phyloP scores from a whole-genome alignment of 1,139 yeast genomes.

The Debaryomycetaceae sp. region DNA sequence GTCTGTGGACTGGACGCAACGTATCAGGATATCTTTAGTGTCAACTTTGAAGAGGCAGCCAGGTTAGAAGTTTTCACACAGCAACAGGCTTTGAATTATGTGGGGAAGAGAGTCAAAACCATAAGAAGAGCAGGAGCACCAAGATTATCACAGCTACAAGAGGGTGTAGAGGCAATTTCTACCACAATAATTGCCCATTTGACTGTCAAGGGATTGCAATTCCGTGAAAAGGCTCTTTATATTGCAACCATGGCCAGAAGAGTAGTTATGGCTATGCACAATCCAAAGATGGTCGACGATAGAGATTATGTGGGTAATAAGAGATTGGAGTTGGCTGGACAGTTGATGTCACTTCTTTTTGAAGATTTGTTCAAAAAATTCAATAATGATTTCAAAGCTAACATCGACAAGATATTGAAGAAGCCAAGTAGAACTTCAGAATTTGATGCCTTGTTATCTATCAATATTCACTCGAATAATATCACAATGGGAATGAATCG shows the following conservation, averaged over 20 bases:
- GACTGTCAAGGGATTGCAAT: conserved; percentile 80
- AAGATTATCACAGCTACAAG: conserved; percentile 76
- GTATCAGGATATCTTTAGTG: conserved; percentile 88
- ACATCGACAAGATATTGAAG: conserved; percentile 87
- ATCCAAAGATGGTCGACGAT: conserved; percentile 94
- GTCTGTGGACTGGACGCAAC: conserved; percentile 88
- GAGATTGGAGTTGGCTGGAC: conserved; percentile 96
- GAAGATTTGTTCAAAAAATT: conserved; percentile 97
- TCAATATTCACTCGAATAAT: conserved; percentile 86
- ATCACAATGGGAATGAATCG: conserved; percentile 93
- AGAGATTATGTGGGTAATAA: conserved; percentile 98
- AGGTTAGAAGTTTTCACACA: conserved; percentile 84
- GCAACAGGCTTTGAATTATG: conserved; percentile 86
- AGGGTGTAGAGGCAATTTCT: conserved; percentile 96
- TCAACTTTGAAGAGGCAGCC: conserved; percentile 93
- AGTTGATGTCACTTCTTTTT: conserved; percentile 86
- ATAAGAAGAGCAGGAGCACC: conserved; percentile 84
- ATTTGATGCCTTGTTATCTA: conserved; percentile 86
- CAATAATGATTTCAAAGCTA: conserved; percentile 89
- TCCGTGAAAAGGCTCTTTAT: conserved; percentile 90
- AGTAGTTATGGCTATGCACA: conserved; percentile 91
- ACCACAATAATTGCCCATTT: conserved; percentile 95
- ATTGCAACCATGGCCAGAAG: conserved; percentile 96
- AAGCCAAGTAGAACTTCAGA: conserved; percentile 94
- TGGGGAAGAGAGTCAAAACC: conserved; percentile 90